Conservation (phyloP, 768 basidiomycete species). For the Mycena kentingensis region DNA sequence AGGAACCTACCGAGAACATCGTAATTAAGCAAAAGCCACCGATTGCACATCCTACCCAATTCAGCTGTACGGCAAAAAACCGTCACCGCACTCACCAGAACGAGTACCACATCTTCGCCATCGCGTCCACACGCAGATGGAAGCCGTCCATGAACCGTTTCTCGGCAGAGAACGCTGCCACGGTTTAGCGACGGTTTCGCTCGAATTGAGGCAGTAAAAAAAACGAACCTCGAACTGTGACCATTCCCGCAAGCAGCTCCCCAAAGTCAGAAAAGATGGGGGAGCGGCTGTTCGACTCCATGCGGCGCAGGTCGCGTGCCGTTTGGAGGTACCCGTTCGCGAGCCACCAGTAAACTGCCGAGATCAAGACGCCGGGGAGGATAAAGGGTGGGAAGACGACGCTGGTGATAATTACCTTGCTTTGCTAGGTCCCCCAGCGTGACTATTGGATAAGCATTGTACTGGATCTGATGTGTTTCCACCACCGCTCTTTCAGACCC, state of each 20-base stretch:
- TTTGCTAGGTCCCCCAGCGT: no score
- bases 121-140: constrained; percentile 71
- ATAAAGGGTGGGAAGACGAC: constrained; percentile 81
- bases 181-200: background rate
- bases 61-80: background rate
- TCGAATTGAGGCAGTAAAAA: background rate
- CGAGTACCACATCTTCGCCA: constrained; percentile 53
- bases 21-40: constrained; percentile 84
- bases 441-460: no score
- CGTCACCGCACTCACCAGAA: background rate
- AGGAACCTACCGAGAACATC: constrained; percentile 69
- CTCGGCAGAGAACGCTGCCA: constrained; percentile 76
- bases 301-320: constrained; percentile 82
- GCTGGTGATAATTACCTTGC: no score
- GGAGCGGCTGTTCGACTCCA: constrained; percentile 86
- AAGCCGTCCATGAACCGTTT: constrained; percentile 71
- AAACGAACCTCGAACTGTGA: constrained; percentile 62
- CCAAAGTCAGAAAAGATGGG: constrained; percentile 83
- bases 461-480: no score
- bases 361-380: constrained; percentile 72
- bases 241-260: constrained; percentile 84
- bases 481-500: no score
- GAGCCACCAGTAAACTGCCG: constrained; percentile 69
- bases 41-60: constrained; percentile 93
- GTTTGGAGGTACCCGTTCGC: constrained; percentile 75